These are phyloP conservation scores for Amanita phalloides DNA, from an alignment of 768 basidiomycete genomes.

Conservation along the genomic window DNA sequence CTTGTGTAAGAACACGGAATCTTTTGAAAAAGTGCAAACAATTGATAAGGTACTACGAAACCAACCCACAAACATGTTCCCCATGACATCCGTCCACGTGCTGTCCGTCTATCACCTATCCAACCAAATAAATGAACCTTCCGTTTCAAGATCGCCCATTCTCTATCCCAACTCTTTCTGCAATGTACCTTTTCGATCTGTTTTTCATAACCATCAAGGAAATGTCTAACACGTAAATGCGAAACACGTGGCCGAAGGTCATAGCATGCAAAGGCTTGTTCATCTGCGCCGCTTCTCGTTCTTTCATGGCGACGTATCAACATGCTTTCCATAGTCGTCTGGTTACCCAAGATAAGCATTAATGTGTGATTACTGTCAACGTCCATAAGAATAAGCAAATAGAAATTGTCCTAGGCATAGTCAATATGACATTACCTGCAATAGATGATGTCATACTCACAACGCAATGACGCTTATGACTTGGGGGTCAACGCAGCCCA, in stretches of 20 bases:
- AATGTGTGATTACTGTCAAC: constrained; percentile 51
- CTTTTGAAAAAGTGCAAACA: too few species aligned
- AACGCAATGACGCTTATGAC: constrained; percentile 63
- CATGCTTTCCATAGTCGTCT: constrained; percentile 79
- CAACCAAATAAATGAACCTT: constrained; percentile 90
- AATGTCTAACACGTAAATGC: background rate
- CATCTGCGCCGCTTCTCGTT: constrained; percentile 47
- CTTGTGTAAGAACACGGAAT: too few species aligned
- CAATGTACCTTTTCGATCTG: constrained; percentile 41
- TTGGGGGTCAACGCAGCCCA: constrained; percentile 44
- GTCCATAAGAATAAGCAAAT: constrained; percentile 61
- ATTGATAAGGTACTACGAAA: constrained; percentile 42
- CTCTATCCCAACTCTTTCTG: constrained; percentile 53
- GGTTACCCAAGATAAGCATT: constrained; percentile 46
- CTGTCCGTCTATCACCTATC: constrained; percentile 46
- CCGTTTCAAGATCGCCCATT: constrained; percentile 67
- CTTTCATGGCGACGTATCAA: constrained; percentile 42
- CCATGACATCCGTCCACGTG: constrained; percentile 87
- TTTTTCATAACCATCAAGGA: background rate
- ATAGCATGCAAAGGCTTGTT: constrained; percentile 43
- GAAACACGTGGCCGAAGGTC: constrained; percentile 42
- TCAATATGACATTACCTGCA: background rate
- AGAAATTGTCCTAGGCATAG: constrained; percentile 41
- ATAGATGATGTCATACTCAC: constrained; percentile 31
- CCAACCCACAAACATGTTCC: constrained; percentile 58